Evolutionary conservation across 257 asterid species (phyloP), one percentile per base, ranked within the genome.

Genomic region (Gentiana straminea): DNA sequence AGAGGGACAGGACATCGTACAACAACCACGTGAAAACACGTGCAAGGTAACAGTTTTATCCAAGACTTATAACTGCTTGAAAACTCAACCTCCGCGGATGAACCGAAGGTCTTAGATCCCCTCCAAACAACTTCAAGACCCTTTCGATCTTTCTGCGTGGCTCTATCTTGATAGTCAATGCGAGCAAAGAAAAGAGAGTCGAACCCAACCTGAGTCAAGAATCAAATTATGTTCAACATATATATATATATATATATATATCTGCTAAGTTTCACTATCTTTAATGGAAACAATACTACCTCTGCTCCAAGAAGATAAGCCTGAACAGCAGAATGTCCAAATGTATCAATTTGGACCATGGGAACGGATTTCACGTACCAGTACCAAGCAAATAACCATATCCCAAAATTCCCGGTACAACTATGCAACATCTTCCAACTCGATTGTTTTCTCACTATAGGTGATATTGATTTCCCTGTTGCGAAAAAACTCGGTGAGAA

Each of bases 251-350:
- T 4, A 41, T 1, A 41, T 41, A 5, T 38, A 38, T 38, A 38
- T 3, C n/a, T 38, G 4, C 7, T 3, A 38, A 53, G n/a, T 35
- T 3, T 2, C 44, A 12, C 12, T 4, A 1, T 52, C 34, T n/a
- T n/a, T n/a, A n/a, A n/a, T n/a, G n/a, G n/a, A n/a, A n/a, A n/a
- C n/a, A n/a, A n/a, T 36, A 46, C 35, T 67, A 84, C 98, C 94
- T 90, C 96, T 53, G 98, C 86, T 50, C 96, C 98, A 71, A 90
- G 73, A 68, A 90, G 94, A 75, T 90, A 90, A 51, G 96, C 98
- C 79, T 90, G 98, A 51, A 86, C 94, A 52, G 98, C 96, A 52
- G 97, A 78, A 76, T 89, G 97, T 46, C 97, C 97, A 54, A 89
- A 89, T 8, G 97, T 94, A 59, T 89, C 97, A 15, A 89, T 89